These are phyloP conservation scores for Trifolium subterraneum DNA, from an alignment of 306 rosid species.

Conservation along the genomic window DNA sequence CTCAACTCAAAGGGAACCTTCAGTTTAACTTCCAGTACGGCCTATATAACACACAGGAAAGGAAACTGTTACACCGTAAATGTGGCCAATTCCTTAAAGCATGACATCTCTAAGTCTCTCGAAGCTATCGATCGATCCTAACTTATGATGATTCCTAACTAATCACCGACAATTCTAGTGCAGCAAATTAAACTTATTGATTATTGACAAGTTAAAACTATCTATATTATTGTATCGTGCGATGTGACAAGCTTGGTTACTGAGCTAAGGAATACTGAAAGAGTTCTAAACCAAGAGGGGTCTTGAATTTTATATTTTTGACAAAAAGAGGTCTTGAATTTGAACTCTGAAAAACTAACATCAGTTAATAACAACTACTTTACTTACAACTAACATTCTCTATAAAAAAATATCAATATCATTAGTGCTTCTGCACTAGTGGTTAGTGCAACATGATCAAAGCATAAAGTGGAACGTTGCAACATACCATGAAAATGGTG, in stretches of 20 bases:
- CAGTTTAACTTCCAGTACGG: slow-evolving; percentile 15
- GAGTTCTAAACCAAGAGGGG: background rate
- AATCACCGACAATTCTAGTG: background rate
- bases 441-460: slow-evolving; percentile 4
- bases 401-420: background rate
- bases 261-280: background rate
- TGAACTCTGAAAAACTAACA: background rate
- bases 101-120: slow-evolving; percentile 24
- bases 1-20: slow-evolving; percentile 9
- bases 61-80: slow-evolving; percentile 25
- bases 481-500: slow-evolving; percentile 73
- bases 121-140: slow-evolving; percentile 25
- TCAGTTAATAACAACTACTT: background rate
- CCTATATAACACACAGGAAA: background rate
- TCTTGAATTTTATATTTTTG: too few relatives aligned
- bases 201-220: background rate
- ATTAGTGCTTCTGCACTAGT: background rate
- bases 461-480: slow-evolving; percentile 30
- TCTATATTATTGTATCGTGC: background rate
- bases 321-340: background rate
- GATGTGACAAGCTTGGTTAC: background rate
- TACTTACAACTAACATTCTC: background rate
- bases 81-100: slow-evolving; percentile 12
- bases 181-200: slow-evolving; percentile 6
- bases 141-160: background rate